Evolutionary conservation across 495 filamentous ascomycete genomes (phyloP).

Genomic region (Bryoglossum gracile): DNA sequence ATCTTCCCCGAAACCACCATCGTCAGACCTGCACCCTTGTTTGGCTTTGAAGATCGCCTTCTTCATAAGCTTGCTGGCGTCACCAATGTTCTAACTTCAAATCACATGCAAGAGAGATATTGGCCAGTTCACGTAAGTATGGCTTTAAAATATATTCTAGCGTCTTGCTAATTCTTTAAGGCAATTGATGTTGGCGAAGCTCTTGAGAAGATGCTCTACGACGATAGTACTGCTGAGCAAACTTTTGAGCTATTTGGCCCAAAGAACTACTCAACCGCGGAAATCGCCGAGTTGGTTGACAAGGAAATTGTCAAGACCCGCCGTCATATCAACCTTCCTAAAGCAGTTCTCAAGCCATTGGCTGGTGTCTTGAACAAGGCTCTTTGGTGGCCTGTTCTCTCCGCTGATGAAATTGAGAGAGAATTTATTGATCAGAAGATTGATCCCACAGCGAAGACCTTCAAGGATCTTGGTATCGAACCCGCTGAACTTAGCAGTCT

Average conservation of each 20-base stretch:
- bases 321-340: constrained; percentile 87
- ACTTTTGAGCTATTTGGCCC: constrained; percentile 96
- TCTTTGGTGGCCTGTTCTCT: constrained; percentile 81
- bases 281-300: constrained; percentile 83
- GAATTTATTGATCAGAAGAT: constrained; percentile 94
- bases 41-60: constrained; percentile 89
- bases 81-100: constrained; percentile 77
- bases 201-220: constrained; percentile 79
- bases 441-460: constrained; percentile 86
- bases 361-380: constrained; percentile 66
- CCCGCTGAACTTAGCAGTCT: constrained; percentile 72
- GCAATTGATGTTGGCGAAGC: constrained; percentile 83
- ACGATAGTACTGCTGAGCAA: constrained; percentile 81
- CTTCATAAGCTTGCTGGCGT: constrained; percentile 75
- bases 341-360: constrained; percentile 61
- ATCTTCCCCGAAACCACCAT: constrained; percentile 99
- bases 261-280: constrained; percentile 80
- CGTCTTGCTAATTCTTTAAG: constrained; percentile 35
- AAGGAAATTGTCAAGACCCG: constrained; percentile 85
- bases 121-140: constrained; percentile 82
- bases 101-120: constrained; percentile 85
- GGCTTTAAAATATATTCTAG: constrained; percentile 12
- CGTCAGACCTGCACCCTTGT: constrained; percentile 88
- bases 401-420: constrained; percentile 81
- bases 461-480: constrained; percentile 86